Evolutionary conservation across 495 filamentous ascomycete genomes (phyloP).

Genomic region (Oleoguttula mirabilis): DNA sequence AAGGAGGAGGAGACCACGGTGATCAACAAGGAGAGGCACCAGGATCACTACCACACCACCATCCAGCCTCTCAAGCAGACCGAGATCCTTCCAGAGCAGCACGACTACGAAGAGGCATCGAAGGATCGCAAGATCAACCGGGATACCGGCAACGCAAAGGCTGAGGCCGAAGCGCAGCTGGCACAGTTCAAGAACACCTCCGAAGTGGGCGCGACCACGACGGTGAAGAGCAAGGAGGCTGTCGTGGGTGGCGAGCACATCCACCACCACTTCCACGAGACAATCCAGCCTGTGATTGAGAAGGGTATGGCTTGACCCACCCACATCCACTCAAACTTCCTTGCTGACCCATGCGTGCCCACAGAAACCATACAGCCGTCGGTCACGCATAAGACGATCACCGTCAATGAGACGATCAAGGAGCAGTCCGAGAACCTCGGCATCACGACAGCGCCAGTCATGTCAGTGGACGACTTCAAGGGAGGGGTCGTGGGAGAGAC

Average conservation of each 20-base stretch:
- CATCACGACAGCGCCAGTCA: constrained; percentile 43
- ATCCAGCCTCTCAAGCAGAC: constrained; percentile 30
- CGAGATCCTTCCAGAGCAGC: constrained; percentile 30
- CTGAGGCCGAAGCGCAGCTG: constrained; percentile 29
- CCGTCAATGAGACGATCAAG: constrained; percentile 52
- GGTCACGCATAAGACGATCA: constrained; percentile 53
- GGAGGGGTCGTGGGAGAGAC: constrained; percentile 17
- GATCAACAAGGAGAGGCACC: constrained; percentile 47
- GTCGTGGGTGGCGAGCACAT: constrained; percentile 48
- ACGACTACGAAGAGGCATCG: constrained; percentile 32
- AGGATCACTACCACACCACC: constrained; percentile 35
- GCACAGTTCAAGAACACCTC: constrained; percentile 40
- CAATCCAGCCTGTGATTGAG: constrained; percentile 52
- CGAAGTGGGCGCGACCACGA: constrained; percentile 33
- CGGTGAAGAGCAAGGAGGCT: constrained; percentile 35
- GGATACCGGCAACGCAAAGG: constrained; percentile 36
- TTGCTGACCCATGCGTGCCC: background rate
- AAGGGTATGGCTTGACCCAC: constrained; percentile 30
- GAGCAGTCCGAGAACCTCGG: constrained; percentile 46
- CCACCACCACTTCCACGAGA: constrained; percentile 49
- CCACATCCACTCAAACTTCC: too few relatives aligned
- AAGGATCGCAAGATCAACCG: constrained; percentile 45
- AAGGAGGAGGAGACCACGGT: constrained; percentile 45
- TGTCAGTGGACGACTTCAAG: constrained; percentile 46
- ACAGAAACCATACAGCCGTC: constrained; percentile 46